A percentile compares a stretch with the other conserved stretches of the same genome.
Evolutionary conservation across 495 filamentous ascomycete species (phyloP).

Genomic region (Hyaloscypha finlandica): DNA sequence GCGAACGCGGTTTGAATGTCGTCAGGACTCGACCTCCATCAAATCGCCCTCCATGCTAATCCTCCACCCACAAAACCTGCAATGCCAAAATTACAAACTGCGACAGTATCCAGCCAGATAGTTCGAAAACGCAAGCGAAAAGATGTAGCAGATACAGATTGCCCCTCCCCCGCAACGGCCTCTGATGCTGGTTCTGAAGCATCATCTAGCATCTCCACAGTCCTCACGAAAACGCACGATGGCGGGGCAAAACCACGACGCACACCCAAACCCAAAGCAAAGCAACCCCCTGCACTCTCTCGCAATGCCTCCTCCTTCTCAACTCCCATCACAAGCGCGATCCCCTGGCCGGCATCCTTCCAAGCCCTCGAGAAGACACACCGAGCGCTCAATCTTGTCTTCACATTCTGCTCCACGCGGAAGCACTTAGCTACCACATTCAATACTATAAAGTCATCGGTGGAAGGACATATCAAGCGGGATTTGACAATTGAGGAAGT

Average conservation of each 20-base stretch:
- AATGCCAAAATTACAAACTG: conserved; percentile 59
- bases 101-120: conserved; percentile 55
- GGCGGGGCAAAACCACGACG: conserved; percentile 50
- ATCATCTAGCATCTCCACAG: conserved; percentile 26
- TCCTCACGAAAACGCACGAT: conserved; percentile 58
- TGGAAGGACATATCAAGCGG: conserved; percentile 79
- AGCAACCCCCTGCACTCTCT: conserved; percentile 18
- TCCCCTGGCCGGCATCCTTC: conserved; percentile 74
- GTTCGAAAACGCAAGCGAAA: conserved; percentile 58
- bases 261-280: conserved; percentile 28
- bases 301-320: conserved; percentile 21
- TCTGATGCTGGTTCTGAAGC: conserved; percentile 3
- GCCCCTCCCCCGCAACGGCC: conserved; percentile 4
- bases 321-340: conserved; percentile 18
- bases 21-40: not conserved
- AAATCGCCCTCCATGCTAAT: not conserved
- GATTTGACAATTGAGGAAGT: conserved; percentile 74
- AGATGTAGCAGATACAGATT: conserved; percentile 31
- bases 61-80: not conserved
- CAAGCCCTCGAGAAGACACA: conserved; percentile 73
- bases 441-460: conserved; percentile 79
- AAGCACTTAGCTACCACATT: conserved; percentile 92
- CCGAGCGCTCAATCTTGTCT: conserved; percentile 85
- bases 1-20: conserved; percentile 3
- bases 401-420: conserved; percentile 90